phyloP scores from a whole-genome alignment of 345 rosid genomes.

The Alliaria petiolata region DNA sequence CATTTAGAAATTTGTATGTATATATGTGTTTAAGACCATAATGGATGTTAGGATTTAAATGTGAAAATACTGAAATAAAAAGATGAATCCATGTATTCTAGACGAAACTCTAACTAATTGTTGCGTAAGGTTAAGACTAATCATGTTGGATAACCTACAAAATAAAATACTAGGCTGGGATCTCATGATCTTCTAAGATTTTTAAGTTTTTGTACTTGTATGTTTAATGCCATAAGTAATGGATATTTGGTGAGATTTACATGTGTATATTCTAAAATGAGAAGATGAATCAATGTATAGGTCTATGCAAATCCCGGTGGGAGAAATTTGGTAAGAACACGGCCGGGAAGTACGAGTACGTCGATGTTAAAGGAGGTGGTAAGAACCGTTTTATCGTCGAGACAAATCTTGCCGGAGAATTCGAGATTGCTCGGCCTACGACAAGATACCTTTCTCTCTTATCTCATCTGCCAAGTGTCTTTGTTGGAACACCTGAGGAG shows the following conservation, averaged over 20 bases:
- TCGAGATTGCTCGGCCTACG: constrained; percentile 70
- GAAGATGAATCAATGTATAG: constrained; percentile 1
- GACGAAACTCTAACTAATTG: not conserved
- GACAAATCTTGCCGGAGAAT: constrained; percentile 47
- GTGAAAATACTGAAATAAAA: not conserved
- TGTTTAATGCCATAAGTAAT: not conserved
- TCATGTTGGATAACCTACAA: not conserved
- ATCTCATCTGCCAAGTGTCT: constrained; percentile 43
- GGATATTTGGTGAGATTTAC: not conserved
- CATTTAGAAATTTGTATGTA: not conserved
- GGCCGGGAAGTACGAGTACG: constrained; percentile 59
- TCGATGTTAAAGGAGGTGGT: constrained; percentile 45
- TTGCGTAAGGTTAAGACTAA: not conserved
- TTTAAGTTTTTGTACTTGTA: not conserved
- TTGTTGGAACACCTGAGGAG: constrained; percentile 49
- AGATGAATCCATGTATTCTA: not conserved
- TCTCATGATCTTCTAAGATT: not conserved
- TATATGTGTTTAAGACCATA: too few relatives aligned
- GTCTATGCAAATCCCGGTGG: constrained; percentile 88
- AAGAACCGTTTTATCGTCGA: constrained; percentile 58
- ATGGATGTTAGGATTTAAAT: not conserved
- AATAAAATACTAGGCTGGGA: not conserved
- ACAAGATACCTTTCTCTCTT: constrained; percentile 39
- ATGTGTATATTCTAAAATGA: not conserved
- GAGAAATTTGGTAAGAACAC: constrained; percentile 54